A percentile compares a stretch with the other conserved stretches of the same genome.
Conservation (phyloP, 23 red algal species). For the Agarophyton chilense region DNA sequence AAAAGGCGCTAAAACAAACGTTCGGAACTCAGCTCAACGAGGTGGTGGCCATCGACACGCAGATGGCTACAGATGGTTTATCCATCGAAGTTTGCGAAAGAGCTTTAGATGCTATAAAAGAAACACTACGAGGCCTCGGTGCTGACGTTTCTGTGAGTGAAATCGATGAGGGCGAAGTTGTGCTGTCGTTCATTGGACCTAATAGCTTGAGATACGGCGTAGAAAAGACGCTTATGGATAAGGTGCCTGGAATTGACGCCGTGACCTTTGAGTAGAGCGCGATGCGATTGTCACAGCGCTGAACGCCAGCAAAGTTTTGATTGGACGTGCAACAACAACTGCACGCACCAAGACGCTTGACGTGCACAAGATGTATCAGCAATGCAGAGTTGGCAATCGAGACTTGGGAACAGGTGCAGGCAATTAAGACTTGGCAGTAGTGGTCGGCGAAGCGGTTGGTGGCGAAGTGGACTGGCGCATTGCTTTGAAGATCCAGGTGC, state of each 20-base stretch:
- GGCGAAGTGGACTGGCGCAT: not conserved
- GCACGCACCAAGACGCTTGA: too few species aligned
- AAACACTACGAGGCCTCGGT: too few species aligned
- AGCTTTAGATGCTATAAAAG: too few species aligned
- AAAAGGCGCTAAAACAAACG: conserved; percentile 63
- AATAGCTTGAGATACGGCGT: too few species aligned
- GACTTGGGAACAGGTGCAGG: too few species aligned
- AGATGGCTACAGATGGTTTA: not conserved
- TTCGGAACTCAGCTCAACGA: conserved; percentile 71
- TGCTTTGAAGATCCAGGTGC: not conserved
- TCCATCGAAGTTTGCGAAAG: conserved; percentile 34
- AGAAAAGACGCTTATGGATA: too few species aligned
- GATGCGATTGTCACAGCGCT: not conserved
- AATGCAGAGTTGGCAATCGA: not conserved
- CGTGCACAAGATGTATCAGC: not conserved
- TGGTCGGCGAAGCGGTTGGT: not conserved
- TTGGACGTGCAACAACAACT: too few species aligned
- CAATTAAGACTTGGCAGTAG: too few species aligned
- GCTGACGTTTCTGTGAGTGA: too few species aligned
- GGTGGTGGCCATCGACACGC: conserved; percentile 34
- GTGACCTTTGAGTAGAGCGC: conserved; percentile 59
- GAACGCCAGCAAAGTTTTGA: too few species aligned
- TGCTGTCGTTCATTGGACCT: too few species aligned
- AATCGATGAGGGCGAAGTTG: too few species aligned
- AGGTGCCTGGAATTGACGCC: conserved; percentile 41